Base-by-base conservation (phyloP, 805 yeast species). In the Metschnikowia santaceciliae region DNA sequence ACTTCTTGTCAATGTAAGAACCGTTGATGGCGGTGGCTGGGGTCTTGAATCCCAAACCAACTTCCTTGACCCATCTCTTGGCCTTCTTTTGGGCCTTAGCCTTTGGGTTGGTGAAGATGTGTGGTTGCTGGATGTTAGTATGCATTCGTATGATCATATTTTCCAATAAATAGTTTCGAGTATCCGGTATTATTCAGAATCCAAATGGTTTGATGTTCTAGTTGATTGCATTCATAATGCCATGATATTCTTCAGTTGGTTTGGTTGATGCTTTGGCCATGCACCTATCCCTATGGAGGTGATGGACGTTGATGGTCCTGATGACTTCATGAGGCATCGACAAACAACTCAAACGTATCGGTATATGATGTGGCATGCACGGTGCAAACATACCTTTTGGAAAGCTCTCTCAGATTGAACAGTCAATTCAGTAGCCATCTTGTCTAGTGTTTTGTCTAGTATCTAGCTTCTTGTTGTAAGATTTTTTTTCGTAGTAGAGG, bases 351-450 rank as follows among this genome's bases (percentile, higher is more conserved):
- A 42, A 32, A 14, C 35, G 7, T 32, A n/a, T 10, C 8, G 26
- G 14, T 15, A 42, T 11, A 13, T 7, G 15, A n/a, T 20, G 19
- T 20, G 17, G 1, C 11, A 15, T 17, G 19, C 45, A 19, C 37
- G 43, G 30, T 13, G 43, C 10, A 17, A 45, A 78, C 95, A 76
- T 83, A 89, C 96, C 95, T 94, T 94, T 86, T 94, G 99, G 96
- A 87, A 94, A 90, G 99, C 99, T 83, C 96, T 92, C 86, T 94
- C 99, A 77, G 97, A 88, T 87, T 94, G 99, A 83, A 94, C 99
- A 79, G 97, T 92, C 83, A 94, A 90, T 86, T 94, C 99, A 80
- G 98, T 88, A 77, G 98, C 95, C 98, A 92, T 94, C 81, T 81
- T 82, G 64, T 60, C 56, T 55, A 52, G 58, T 54, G 48, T 54